Conservation (phyloP, 768 basidiomycete genomes). For the Mycena albidolilacea region DNA sequence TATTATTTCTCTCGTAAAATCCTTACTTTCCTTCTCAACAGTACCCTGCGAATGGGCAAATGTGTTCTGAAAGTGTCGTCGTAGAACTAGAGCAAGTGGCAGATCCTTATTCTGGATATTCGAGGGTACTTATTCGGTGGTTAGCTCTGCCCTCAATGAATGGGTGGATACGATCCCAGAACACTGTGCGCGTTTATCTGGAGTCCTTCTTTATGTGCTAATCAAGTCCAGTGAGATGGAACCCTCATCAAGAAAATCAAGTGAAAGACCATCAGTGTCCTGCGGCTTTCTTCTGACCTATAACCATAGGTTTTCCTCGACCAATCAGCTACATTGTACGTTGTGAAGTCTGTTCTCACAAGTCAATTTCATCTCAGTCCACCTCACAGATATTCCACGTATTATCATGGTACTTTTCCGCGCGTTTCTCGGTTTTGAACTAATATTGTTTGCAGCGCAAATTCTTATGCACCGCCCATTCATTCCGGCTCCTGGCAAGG, state of each 20-base stretch:
- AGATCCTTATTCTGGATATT: background rate
- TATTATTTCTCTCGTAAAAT: background rate
- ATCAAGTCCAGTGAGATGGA: constrained; percentile 24
- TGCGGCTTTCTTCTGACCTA: background rate
- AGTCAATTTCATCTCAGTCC: background rate
- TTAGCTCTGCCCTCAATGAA: constrained; percentile 26
- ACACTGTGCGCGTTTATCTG: constrained; percentile 14
- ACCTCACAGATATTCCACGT: constrained; percentile 14
- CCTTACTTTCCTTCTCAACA: constrained; percentile 2
- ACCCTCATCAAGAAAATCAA: constrained; percentile 24
- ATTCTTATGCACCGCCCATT: constrained; percentile 28
- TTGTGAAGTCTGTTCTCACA: background rate
- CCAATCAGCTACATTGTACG: constrained; percentile 30
- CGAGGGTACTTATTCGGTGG: constrained; percentile 12
- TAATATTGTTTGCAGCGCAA: constrained; percentile 14
- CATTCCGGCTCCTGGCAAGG: constrained; percentile 20
- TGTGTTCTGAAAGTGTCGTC: background rate
- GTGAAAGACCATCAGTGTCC: background rate
- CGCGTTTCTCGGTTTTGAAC: background rate
- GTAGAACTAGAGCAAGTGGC: constrained; percentile 18
- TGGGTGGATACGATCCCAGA: constrained; percentile 27
- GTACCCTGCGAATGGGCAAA: constrained; percentile 6
- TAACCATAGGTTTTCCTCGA: constrained; percentile 22
- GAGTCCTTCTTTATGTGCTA: background rate
- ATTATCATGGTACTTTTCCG: constrained; percentile 31